A percentile compares a stretch with the other conserved stretches of the same genome.
Conservation (phyloP, 768 basidiomycete genomes). For the Paxillus ammoniavirescens region DNA sequence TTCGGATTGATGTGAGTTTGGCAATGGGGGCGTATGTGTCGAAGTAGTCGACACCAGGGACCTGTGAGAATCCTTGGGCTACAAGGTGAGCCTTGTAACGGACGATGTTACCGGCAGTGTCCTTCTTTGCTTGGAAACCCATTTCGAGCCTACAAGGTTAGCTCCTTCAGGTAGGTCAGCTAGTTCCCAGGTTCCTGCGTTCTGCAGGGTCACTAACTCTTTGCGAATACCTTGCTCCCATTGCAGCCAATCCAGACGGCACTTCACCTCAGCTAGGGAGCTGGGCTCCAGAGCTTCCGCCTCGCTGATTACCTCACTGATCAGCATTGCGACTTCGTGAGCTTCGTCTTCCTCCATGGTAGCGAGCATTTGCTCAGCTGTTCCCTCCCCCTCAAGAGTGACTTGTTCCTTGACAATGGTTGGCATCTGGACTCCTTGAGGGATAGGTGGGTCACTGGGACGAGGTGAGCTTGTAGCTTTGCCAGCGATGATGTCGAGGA, state of each 20-base stretch:
- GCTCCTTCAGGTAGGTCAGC: constrained; percentile 25
- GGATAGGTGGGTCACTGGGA: too few relatives aligned
- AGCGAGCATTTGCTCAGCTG: too few relatives aligned
- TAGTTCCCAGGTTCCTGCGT: constrained; percentile 28
- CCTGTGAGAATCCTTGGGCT: constrained; percentile 40
- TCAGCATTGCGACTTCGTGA: too few relatives aligned
- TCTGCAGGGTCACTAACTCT: constrained; percentile 4
- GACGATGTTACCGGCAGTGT: constrained; percentile 29
- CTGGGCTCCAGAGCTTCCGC: constrained; percentile 6
- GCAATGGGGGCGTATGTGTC: constrained; percentile 36
- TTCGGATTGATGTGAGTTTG: constrained; percentile 20
- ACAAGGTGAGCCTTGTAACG: constrained; percentile 40
- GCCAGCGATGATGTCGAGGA: too few relatives aligned
- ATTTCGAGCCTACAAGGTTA: constrained; percentile 35
- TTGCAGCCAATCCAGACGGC: constrained; percentile 17
- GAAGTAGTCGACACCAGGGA: constrained; percentile 38
- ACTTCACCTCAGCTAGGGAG: constrained; percentile 16
- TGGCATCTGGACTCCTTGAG: too few relatives aligned
- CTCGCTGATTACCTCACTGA: too few relatives aligned
- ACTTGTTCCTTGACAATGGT: too few relatives aligned
- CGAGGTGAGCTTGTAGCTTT: too few relatives aligned
- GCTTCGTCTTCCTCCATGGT: too few relatives aligned
- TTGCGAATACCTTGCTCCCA: constrained; percentile 16
- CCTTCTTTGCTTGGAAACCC: constrained; percentile 38
- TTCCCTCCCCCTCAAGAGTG: too few relatives aligned